Evolutionary conservation across 73 alveolate species (phyloP).

Genomic region (Blepharisma stoltei): DNA sequence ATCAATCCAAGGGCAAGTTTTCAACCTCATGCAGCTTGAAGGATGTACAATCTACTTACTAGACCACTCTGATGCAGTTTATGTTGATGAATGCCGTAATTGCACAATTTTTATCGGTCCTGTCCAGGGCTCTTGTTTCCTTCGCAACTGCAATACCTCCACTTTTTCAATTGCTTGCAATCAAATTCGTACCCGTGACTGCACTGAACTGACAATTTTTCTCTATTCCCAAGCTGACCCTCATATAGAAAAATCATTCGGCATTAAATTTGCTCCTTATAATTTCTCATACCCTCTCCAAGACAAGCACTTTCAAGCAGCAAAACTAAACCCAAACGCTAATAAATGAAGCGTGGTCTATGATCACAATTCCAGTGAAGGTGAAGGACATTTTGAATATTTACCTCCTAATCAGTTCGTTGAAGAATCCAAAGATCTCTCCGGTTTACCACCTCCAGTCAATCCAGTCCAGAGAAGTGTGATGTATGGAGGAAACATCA

Average conservation of each 20-base stretch:
- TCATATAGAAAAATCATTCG: constrained; percentile 62
- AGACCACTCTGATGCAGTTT: constrained; percentile 69
- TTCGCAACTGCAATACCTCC: constrained; percentile 73
- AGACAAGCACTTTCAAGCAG: constrained; percentile 51
- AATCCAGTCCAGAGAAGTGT: constrained; percentile 49
- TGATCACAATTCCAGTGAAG: constrained; percentile 62
- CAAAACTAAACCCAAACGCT: constrained; percentile 53
- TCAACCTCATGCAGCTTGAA: constrained; percentile 53
- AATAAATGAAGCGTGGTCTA: constrained; percentile 74
- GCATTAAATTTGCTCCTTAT: constrained; percentile 73
- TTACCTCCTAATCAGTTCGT: constrained; percentile 50
- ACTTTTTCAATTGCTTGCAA: constrained; percentile 63
- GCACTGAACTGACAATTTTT: constrained; percentile 54
- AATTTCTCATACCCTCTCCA: constrained; percentile 66
- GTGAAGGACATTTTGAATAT: constrained; percentile 32
- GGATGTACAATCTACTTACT: constrained; percentile 64
- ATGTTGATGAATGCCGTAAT: constrained; percentile 74
- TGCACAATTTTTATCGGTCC: constrained; percentile 78
- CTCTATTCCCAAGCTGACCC: constrained; percentile 72
- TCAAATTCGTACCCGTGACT: constrained; percentile 71
- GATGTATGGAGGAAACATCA: constrained; percentile 56
- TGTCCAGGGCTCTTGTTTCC: constrained; percentile 69
- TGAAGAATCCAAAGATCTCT: constrained; percentile 27
- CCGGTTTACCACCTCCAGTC: constrained; percentile 46
- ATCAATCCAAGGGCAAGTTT: constrained; percentile 70